Evolutionary conservation across 2,329 filamentous ascomycete genomes (phyloP).

Genomic region (Calonectria henricotiae): DNA sequence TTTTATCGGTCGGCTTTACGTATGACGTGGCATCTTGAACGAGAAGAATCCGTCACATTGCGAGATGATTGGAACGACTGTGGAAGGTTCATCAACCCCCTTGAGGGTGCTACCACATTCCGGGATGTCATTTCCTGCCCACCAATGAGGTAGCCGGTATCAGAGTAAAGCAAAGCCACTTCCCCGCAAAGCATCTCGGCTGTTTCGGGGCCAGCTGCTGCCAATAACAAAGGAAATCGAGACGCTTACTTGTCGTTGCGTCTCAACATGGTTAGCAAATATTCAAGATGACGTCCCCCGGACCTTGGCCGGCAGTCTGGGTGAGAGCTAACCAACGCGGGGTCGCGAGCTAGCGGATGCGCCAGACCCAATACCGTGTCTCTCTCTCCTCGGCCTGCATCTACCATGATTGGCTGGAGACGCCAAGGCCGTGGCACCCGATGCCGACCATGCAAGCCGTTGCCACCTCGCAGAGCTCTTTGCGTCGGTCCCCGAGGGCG

Average conservation of each 20-base stretch:
- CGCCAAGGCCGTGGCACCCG: slow-evolving; percentile 14
- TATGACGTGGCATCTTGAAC: no score
- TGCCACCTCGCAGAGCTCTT: neutral
- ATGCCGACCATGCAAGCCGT: slow-evolving; percentile 17
- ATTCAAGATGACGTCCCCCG: neutral
- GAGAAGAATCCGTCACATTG: no score
- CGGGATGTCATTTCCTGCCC: neutral
- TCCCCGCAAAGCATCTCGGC: slow-evolving; percentile 24
- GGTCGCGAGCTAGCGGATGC: slow-evolving; percentile 8
- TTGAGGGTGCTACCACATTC: neutral
- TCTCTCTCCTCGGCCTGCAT: neutral
- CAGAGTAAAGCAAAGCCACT: neutral
- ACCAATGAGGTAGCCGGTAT: neutral
- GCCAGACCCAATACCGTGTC: slow-evolving; percentile 1
- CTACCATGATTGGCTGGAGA: neutral
- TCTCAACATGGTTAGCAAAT: slow-evolving; percentile 14
- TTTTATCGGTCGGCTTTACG: no score
- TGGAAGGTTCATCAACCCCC: neutral
- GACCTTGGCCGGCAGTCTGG: neutral
- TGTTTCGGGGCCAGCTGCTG: neutral
- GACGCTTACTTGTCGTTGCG: neutral
- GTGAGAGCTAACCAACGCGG: slow-evolving; percentile 4
- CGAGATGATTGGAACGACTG: neutral
- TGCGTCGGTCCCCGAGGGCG: slow-evolving; percentile 7
- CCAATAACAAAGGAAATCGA: neutral